Conservation (phyloP, 176 grass and related monocot genomes). For the Calamus simplicifolius region DNA sequence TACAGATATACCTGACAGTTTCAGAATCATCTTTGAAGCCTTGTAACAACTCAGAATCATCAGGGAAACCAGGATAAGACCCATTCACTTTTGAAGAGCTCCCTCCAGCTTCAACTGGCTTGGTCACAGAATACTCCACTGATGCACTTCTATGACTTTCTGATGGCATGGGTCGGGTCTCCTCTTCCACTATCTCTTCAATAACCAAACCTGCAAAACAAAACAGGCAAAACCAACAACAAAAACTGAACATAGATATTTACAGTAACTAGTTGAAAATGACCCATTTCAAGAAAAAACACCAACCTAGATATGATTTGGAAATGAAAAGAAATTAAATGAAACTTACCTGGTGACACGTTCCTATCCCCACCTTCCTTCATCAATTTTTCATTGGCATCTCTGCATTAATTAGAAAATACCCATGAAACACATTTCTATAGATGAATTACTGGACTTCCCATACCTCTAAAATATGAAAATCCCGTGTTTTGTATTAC, state of each 20-base stretch:
- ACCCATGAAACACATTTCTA: neutral
- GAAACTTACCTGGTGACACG: constrained; percentile 27
- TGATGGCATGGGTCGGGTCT: constrained; percentile 23
- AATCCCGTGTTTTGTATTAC: constrained; percentile 28
- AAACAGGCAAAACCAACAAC: constrained; percentile 18
- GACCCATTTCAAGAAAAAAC: neutral
- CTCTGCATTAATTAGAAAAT: constrained; percentile 28
- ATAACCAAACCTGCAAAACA: constrained; percentile 57
- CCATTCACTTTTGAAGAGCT: constrained; percentile 16
- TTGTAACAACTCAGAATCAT: constrained; percentile 18
- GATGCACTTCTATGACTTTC: constrained; percentile 38
- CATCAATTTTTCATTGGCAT: constrained; percentile 38
- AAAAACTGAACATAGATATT: too few species aligned
- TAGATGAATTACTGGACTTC: neutral
- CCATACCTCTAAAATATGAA: neutral
- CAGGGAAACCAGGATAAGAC: constrained; percentile 4
- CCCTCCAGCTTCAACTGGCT: constrained; percentile 34
- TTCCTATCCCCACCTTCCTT: constrained; percentile 29
- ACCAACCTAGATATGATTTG: neutral
- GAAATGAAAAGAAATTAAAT: constrained; percentile 8
- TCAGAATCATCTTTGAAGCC: constrained; percentile 42
- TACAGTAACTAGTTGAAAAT: too few species aligned
- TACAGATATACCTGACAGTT: constrained; percentile 38
- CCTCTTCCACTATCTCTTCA: constrained; percentile 79
- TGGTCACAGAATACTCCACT: constrained; percentile 34